Evolutionary conservation across 1,284 basidiomycete genomes (phyloP).

Genomic region (Anthracocystis panici-leucophaei): DNA sequence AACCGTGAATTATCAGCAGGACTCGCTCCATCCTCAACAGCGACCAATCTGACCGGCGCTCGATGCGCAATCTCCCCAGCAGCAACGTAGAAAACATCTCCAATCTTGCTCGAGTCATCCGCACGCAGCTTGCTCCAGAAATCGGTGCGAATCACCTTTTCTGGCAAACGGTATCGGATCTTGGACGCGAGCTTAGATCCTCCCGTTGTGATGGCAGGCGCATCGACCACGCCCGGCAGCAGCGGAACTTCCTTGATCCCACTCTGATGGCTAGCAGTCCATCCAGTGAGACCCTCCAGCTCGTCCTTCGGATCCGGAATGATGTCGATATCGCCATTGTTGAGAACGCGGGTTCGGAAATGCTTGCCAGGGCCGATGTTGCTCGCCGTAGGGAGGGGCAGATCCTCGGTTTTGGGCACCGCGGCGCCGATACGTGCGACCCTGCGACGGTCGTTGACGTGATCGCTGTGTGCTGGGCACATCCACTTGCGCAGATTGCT

Average conservation of each 20-base stretch:
- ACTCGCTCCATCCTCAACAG: conserved; percentile 15
- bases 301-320: conserved; percentile 74
- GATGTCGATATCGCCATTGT: conserved; percentile 91
- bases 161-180: conserved; percentile 90
- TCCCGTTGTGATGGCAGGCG: conserved; percentile 20
- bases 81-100: conserved; percentile 45
- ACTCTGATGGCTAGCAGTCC: conserved; percentile 24
- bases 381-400: conserved; percentile 41
- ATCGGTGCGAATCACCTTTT: conserved; percentile 88
- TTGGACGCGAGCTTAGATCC: conserved; percentile 71
- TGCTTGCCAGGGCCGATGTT: conserved; percentile 76
- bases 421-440: conserved; percentile 49
- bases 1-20: conserved; percentile 18
- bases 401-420: conserved; percentile 42
- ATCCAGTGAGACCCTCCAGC: conserved; percentile 56
- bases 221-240: conserved; percentile 39
- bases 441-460: conserved; percentile 73
- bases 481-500: conserved; percentile 93
- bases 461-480: conserved; percentile 95
- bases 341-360: conserved; percentile 77
- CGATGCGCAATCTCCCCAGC: conserved; percentile 27
- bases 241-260: conserved; percentile 71
- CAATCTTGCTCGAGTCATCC: conserved; percentile 40
- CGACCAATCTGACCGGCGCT: conserved; percentile 20
- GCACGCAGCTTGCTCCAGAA: conserved; percentile 78